Base-by-base conservation (phyloP, 441 rosid species). In the Populus tomentosa region DNA sequence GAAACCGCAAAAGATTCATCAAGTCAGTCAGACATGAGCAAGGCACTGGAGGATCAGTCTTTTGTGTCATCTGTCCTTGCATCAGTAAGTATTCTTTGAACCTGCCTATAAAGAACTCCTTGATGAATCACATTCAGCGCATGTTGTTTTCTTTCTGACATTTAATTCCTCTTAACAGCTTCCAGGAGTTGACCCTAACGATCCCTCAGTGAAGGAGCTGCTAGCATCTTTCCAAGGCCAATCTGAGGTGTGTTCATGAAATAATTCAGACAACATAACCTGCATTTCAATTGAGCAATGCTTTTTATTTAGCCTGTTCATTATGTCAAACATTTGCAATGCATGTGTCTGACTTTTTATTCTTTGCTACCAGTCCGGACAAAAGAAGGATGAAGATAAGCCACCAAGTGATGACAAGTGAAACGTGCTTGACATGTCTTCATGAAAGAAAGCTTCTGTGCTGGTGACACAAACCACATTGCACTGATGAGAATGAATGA, bases 101-200 rank as follows among this genome's bases (percentile, higher is more conserved):
- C 53, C 6, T 28, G 16, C 67, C 28, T 23, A 0, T 40, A 56
- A 32, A 9, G 26, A 62, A 68, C 2, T 56, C 6, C 13, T 11
- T 42, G 4, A 23, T 36, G 69, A 32, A 68, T 28, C 66, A 64
- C n/a, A 75, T 35, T 61, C 67, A 4, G 56, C 13, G 7, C 24
- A 8, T 65, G 10, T 18, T 21, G 24, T 59, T 71, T 42, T 10
- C 13, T 26, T 38, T 28, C 56, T 74, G 63, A 75, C 65, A 65
- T 42, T 24, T 69, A 18, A 64, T 59, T 26, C 67, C 50, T 76
- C 76, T 71, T 32, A 69, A 77, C 87, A 91, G 95, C 93, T 91
- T 82, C 95, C 93, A 36, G 91, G 93, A 69, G 93, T 91, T 71
- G 93, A 91, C 78, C 90, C 91, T 26, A 86, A 91, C 24, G 90